Evolutionary conservation across 2,329 filamentous ascomycete species (phyloP).

Genomic region (Trichoderma atroviride): DNA sequence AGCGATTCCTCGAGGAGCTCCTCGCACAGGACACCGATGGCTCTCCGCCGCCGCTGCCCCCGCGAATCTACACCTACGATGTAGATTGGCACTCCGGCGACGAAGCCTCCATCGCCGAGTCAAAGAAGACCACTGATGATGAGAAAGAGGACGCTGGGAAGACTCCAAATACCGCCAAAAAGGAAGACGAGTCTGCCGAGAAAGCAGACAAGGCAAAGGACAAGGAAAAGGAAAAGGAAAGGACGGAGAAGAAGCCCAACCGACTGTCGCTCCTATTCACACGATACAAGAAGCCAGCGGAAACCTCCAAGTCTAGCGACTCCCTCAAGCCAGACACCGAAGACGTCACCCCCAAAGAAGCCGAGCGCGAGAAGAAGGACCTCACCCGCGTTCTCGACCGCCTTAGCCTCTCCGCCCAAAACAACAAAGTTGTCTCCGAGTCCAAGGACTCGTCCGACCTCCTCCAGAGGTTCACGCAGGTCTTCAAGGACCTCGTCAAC

Average conservation of each 20-base stretch:
- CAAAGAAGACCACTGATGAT: conserved; percentile 30
- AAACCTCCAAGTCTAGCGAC: conserved; percentile 35
- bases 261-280: conserved; percentile 43
- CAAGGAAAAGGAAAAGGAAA: conserved; percentile 37
- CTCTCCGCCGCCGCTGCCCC: conserved; percentile 59
- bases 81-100: conserved; percentile 50
- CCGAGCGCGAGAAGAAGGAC: conserved; percentile 64
- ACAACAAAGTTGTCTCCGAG: conserved; percentile 83
- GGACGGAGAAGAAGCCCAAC: conserved; percentile 40
- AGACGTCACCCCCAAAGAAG: conserved; percentile 45
- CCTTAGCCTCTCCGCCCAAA: conserved; percentile 78
- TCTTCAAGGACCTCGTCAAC: conserved; percentile 89
- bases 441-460: conserved; percentile 83
- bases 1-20: conserved; percentile 60
- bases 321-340: conserved; percentile 40
- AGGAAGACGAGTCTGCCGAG: conserved; percentile 35
- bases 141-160: conserved; percentile 26
- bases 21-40: conserved; percentile 46
- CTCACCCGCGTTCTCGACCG: conserved; percentile 78
- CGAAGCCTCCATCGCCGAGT: conserved; percentile 34
- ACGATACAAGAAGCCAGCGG: conserved; percentile 43
- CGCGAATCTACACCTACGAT: conserved; percentile 53
- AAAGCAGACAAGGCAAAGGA: conserved; percentile 37
- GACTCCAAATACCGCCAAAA: not conserved
- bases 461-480: conserved; percentile 79